A percentile compares a stretch with the other conserved stretches of the same genome.
Conservation (phyloP, 345 rosid species). For the Garcia nutans region DNA sequence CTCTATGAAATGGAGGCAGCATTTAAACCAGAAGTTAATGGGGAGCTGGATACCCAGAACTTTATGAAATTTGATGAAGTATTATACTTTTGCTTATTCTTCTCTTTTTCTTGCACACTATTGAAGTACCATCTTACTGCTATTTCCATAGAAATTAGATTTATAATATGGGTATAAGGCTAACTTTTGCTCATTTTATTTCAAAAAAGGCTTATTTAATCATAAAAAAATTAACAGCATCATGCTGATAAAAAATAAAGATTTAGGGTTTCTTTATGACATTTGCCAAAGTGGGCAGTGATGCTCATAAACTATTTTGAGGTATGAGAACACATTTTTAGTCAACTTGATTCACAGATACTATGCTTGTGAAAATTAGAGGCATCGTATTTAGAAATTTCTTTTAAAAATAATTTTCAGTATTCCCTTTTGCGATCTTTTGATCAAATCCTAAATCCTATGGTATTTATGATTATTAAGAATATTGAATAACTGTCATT, state of each 20-base stretch:
- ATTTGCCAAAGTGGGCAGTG: background rate
- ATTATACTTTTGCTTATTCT: slow-evolving; percentile 24
- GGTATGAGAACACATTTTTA: background rate
- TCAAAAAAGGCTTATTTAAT: background rate
- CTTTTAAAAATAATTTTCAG: background rate
- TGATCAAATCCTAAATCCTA: background rate
- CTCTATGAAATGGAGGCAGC: slow-evolving; percentile 95
- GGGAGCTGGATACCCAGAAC: slow-evolving; percentile 91
- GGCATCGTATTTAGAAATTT: background rate
- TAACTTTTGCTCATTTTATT: slow-evolving; percentile 1
- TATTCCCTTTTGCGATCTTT: background rate
- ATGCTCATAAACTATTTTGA: background rate
- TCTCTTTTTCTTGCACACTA: background rate
- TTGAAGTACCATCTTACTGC: background rate
- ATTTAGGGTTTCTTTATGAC: background rate
- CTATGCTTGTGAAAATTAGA: background rate
- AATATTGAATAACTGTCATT: background rate
- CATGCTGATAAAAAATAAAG: background rate
- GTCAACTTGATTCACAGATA: background rate
- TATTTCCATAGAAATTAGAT: background rate
- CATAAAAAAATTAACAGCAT: background rate
- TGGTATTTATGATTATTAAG: background rate
- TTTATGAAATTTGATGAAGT: slow-evolving; percentile 99
- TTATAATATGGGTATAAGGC: background rate
- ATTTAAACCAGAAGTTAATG: slow-evolving; percentile 88